Conservation (phyloP, 192 early-diverging fungal genomes). For the Gaertneriomyces sp. region DNA sequence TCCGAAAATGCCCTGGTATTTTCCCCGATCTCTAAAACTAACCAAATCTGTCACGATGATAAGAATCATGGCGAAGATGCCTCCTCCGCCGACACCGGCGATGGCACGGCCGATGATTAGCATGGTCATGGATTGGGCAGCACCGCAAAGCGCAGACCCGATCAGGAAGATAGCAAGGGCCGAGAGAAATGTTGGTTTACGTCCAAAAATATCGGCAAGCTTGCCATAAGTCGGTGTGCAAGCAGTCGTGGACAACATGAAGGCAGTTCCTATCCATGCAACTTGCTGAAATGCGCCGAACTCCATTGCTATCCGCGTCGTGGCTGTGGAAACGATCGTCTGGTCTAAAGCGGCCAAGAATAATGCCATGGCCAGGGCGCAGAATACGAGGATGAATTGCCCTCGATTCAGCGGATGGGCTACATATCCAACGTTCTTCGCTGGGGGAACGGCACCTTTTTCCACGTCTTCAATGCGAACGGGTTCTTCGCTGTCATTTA, state of each 20-base stretch:
- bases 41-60: slow-evolving; percentile 87
- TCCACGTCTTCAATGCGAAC: too few species aligned
- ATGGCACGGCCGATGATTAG: slow-evolving; percentile 76
- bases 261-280: slow-evolving; percentile 72
- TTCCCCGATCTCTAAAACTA: slow-evolving; percentile 68
- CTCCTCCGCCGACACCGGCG: slow-evolving; percentile 74
- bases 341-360: slow-evolving; percentile 74
- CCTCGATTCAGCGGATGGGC: slow-evolving; percentile 15
- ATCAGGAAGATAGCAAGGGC: slow-evolving; percentile 74
- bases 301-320: slow-evolving; percentile 66
- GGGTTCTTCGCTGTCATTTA: too few species aligned
- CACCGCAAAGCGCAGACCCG: slow-evolving; percentile 81
- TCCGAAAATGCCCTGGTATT: slow-evolving; percentile 79
- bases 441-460: too few species aligned
- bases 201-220: slow-evolving; percentile 88
- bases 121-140: slow-evolving; percentile 52
- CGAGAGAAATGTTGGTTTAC: slow-evolving; percentile 71
- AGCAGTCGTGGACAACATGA: slow-evolving; percentile 47
- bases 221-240: slow-evolving; percentile 76
- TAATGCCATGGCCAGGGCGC: slow-evolving; percentile 57
- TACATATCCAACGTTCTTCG: slow-evolving; percentile 6
- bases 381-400: slow-evolving; percentile 24
- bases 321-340: slow-evolving; percentile 77
- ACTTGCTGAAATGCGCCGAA: slow-evolving; percentile 63
- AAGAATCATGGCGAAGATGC: slow-evolving; percentile 70